Evolutionary conservation across 2,329 filamentous ascomycete species (phyloP).

Genomic region (Penicillium paneum): DNA sequence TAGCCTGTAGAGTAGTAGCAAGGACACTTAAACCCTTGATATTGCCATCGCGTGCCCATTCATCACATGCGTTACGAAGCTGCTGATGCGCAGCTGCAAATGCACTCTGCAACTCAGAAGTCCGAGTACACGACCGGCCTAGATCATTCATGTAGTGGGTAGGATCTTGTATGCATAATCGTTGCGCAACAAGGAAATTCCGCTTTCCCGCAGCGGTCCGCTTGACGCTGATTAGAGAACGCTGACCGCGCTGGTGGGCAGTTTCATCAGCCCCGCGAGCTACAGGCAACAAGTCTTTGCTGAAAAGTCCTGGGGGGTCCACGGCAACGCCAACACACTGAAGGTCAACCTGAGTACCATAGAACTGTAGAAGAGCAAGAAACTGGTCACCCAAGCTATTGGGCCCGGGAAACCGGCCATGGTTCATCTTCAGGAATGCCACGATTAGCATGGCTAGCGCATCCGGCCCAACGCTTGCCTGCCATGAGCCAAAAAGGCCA

Average conservation of each 20-base stretch:
- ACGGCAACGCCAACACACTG: conserved; percentile 49
- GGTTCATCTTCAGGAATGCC: conserved; percentile 49
- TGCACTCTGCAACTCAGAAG: conserved; percentile 50
- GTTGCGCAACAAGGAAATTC: conserved; percentile 29
- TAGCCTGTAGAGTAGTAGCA: conserved; percentile 24
- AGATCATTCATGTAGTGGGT: conserved; percentile 58
- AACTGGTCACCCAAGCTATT: conserved; percentile 45
- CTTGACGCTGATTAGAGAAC: conserved; percentile 37
- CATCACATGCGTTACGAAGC: conserved; percentile 23
- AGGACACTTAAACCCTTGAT: conserved; percentile 24
- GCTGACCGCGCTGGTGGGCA: conserved; percentile 38
- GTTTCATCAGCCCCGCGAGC: conserved; percentile 12
- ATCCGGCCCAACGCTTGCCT: conserved; percentile 54
- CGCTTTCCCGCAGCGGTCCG: conserved; percentile 31
- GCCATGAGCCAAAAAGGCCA: conserved; percentile 47
- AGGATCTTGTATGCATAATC: conserved; percentile 59
- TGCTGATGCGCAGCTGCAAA: conserved; percentile 34
- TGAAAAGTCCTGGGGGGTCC: conserved; percentile 47
- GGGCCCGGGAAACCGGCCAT: conserved; percentile 29
- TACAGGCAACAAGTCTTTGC: conserved; percentile 15
- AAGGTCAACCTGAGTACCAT: conserved; percentile 46
- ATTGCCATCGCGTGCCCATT: conserved; percentile 21
- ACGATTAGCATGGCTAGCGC: conserved; percentile 57
- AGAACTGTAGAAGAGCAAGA: conserved; percentile 51
- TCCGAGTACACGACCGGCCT: conserved; percentile 48